These are phyloP conservation scores for Fusarium foetens DNA, from an alignment of 2,329 filamentous ascomycete genomes.

Conservation along the genomic window DNA sequence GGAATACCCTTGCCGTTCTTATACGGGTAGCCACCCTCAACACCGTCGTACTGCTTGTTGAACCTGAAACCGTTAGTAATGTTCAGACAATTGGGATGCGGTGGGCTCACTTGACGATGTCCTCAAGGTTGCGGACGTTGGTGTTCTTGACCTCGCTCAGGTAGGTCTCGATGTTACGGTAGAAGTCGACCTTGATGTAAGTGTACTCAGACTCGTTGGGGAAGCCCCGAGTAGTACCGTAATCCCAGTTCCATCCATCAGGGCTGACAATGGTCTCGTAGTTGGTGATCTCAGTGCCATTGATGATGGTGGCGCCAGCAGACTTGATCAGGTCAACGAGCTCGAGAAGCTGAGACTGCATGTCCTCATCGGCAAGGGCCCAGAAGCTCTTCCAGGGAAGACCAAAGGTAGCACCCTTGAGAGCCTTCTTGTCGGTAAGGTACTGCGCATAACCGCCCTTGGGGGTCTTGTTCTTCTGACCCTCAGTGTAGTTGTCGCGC, in stretches of 20 bases:
- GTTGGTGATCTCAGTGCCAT: constrained; percentile 74
- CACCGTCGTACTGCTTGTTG: constrained; percentile 71
- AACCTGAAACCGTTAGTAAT: constrained; percentile 61
- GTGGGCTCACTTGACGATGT: constrained; percentile 66
- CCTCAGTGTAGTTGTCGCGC: constrained; percentile 72
- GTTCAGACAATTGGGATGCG: fast-evolving
- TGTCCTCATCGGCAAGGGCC: constrained; percentile 66
- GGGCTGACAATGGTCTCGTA: constrained; percentile 70
- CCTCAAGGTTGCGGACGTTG: constrained; percentile 66
- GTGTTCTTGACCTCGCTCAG: constrained; percentile 72
- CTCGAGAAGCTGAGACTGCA: constrained; percentile 62
- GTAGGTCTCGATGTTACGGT: constrained; percentile 70
- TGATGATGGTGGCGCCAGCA: constrained; percentile 74
- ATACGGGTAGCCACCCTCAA: constrained; percentile 72
- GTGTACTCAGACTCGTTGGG: constrained; percentile 81
- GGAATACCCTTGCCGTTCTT: constrained; percentile 59
- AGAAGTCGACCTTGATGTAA: constrained; percentile 76
- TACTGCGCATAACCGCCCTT: constrained; percentile 66
- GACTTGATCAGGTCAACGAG: constrained; percentile 62
- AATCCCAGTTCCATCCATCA: constrained; percentile 80
- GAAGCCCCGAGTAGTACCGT: constrained; percentile 68
- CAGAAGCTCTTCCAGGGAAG: constrained; percentile 79
- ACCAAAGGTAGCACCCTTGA: constrained; percentile 73
- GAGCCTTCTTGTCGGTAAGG: constrained; percentile 61
- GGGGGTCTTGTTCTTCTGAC: constrained; percentile 66